These are phyloP conservation scores for Zanthoxylum bungeanum DNA, from an alignment of 345 rosid species.

Conservation along the genomic window DNA sequence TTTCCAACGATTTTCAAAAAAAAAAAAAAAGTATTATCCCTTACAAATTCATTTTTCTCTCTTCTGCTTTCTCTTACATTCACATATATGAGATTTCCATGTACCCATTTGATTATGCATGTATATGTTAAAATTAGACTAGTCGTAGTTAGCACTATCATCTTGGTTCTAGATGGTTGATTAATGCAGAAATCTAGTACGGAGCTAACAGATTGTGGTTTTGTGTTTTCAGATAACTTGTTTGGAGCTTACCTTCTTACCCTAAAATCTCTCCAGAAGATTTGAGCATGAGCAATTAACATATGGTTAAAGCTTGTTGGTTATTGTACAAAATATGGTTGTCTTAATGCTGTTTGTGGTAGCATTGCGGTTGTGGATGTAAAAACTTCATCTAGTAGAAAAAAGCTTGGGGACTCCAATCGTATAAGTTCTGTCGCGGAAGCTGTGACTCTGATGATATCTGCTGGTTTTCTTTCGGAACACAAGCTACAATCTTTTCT, in stretches of 20 bases:
- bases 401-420: neutral
- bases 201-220: neutral
- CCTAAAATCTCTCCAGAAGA: neutral
- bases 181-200: neutral
- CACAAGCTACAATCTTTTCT: neutral
- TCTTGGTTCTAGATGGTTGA: neutral
- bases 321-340: neutral
- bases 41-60: neutral
- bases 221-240: neutral
- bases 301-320: neutral
- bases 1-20: too few relatives aligned
- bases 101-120: too few relatives aligned
- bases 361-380: neutral
- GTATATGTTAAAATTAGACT: neutral
- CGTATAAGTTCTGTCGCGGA: neutral
- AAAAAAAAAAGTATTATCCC: too few relatives aligned
- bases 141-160: neutral
- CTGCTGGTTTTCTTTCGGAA: neutral
- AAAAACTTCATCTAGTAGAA: neutral
- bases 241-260: neutral
- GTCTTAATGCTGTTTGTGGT: neutral
- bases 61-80: neutral
- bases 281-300: neutral
- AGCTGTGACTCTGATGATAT: neutral
- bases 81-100: neutral